Evolutionary conservation across 306 rosid species (phyloP).

Genomic region (Rosa persica): DNA sequence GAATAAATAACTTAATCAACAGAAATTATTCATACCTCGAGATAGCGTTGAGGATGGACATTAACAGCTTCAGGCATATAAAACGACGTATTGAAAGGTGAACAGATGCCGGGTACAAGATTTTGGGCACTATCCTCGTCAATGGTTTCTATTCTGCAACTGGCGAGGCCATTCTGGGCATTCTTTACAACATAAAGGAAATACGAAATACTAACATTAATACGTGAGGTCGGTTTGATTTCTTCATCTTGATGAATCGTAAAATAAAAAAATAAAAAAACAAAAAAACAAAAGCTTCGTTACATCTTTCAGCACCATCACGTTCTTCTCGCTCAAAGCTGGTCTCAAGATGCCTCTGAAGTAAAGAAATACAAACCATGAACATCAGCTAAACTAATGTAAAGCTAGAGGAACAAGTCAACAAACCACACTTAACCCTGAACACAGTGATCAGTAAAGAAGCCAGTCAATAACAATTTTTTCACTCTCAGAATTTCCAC

Average conservation of each 20-base stretch:
- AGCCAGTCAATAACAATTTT: not conserved
- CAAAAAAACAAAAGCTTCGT: not conserved
- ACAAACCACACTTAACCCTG: not conserved
- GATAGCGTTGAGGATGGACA: conserved; percentile 65
- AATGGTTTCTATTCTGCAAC: conserved; percentile 73
- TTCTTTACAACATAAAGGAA: conserved; percentile 51
- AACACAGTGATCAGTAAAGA: not conserved
- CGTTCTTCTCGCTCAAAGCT: conserved; percentile 63
- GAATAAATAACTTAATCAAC: not conserved
- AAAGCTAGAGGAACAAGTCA: not conserved
- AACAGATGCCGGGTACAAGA: conserved; percentile 54
- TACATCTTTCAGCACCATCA: conserved; percentile 64
- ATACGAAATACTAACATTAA: conserved; percentile 10
- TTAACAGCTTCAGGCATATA: conserved; percentile 89
- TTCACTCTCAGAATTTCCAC: not conserved
- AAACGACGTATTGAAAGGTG: conserved; percentile 64
- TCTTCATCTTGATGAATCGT: not conserved
- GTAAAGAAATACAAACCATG: conserved; percentile 32
- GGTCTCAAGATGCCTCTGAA: conserved; percentile 95
- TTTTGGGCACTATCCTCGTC: conserved; percentile 47
- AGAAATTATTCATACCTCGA: conserved; percentile 52
- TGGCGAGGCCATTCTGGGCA: conserved; percentile 67
- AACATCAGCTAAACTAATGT: not conserved
- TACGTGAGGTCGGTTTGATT: not conserved
- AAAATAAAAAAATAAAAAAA: not conserved